Conservation (phyloP, 2,329 filamentous ascomycete species). For the Lojkania enalia region DNA sequence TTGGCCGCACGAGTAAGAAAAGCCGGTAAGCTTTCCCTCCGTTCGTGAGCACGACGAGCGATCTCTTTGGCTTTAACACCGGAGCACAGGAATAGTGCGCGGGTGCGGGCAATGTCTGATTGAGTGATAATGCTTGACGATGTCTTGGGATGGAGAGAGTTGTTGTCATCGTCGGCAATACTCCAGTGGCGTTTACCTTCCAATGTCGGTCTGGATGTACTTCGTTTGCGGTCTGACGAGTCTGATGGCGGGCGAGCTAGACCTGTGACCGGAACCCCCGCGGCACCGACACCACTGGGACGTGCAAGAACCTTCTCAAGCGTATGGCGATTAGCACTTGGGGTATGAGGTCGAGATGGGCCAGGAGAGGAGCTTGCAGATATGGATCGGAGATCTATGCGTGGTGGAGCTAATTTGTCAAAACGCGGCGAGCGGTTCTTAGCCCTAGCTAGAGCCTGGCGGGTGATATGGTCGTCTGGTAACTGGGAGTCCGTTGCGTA, state of each 20-base stretch:
- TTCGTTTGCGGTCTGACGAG: slow-evolving; percentile 19
- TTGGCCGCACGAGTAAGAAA: slow-evolving; percentile 48
- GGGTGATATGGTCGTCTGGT: slow-evolving; percentile 45
- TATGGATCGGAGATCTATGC: slow-evolving; percentile 50
- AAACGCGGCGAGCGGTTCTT: slow-evolving; percentile 48
- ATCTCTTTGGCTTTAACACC: slow-evolving; percentile 92
- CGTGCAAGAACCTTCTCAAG: slow-evolving; percentile 38
- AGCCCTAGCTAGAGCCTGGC: slow-evolving; percentile 45
- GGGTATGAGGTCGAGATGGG: slow-evolving; percentile 13
- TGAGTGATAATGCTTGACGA: slow-evolving; percentile 43
- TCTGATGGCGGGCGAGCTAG: slow-evolving; percentile 25
- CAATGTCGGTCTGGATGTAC: slow-evolving; percentile 36
- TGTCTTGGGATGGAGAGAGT: slow-evolving; percentile 37
- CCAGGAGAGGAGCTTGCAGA: slow-evolving; percentile 27
- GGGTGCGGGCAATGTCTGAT: slow-evolving; percentile 78
- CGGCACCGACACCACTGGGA: slow-evolving; percentile 34
- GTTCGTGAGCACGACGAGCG: slow-evolving; percentile 62
- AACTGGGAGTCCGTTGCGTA: slow-evolving; percentile 22
- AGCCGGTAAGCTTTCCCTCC: slow-evolving; percentile 31
- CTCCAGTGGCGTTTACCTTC: slow-evolving; percentile 59
- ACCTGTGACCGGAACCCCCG: slow-evolving; percentile 32
- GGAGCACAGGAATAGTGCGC: slow-evolving; percentile 75
- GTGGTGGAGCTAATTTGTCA: slow-evolving; percentile 53
- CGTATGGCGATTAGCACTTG: slow-evolving; percentile 25
- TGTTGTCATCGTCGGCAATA: slow-evolving; percentile 53